Base-by-base conservation (phyloP, 2,329 filamentous ascomycete species). In the Diaporthe sp. region DNA sequence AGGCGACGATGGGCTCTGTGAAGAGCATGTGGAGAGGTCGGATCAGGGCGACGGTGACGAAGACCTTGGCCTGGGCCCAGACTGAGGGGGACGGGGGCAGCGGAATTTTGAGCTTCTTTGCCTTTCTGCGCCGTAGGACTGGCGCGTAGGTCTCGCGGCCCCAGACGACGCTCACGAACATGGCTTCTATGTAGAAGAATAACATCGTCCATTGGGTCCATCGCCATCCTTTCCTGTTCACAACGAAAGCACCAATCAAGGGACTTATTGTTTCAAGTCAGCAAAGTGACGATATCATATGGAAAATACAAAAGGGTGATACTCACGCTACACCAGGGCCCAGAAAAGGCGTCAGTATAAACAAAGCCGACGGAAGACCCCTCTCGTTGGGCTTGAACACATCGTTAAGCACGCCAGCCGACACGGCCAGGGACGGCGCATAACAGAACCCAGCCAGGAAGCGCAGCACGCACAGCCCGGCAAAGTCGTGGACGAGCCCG, bases 1-100 rank as follows among this genome's bases (percentile, higher is more conserved):
- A 90, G 15, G 88, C 87, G 2, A 93, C 88, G 51, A 94, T 92
- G 3, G 92, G 91, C 78, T 94, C 92, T 1, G 88, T 87, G 55
- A 91, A 80, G 10, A 93, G 85, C 86, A 94, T 91, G 60, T 87
- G 86, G 0, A 92, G 25, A 0, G 90, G 90, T 15, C 90, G 84
- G 22, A 89, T 76, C 1, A 90, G 80, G 2, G 87, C 85, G 1
- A 86, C 81, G 0, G 85, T 82, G 4, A 87, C 76, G 75, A 89
- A 88, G 1, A 76, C 25, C 28, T 77, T 79, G 37, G 85, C 60
- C 4, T 79, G 81, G 10, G 79, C 70, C 0, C 62, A 12, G 4
- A 82, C 19, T 0, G 84, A 81, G 0, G 81, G 79, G 0, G 71
- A 68, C 0, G 78, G 77, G 1, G 82, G 80, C 0, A 82, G 37